Evolutionary conservation across 768 basidiomycete species (phyloP), one percentile per base, ranked within the genome.

Genomic region (Ramaria rubella): DNA sequence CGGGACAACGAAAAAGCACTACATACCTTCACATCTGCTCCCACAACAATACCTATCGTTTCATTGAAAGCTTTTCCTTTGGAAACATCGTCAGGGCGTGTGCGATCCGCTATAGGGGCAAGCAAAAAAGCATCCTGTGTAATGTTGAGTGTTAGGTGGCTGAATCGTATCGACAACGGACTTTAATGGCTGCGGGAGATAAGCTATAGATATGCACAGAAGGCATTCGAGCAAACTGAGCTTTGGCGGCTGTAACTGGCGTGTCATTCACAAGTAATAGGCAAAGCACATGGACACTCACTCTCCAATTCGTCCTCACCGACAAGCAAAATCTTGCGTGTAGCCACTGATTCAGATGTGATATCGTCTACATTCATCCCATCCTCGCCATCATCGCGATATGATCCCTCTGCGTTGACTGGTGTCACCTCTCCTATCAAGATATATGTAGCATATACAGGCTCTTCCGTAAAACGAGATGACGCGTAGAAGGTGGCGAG

Each of bases 201-300:
- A 92, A 65, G 63, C 86, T 81, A 67, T 92, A 91, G 8, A 92
- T 69, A 61, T 87, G 81, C 14, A 83, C 71, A 1, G 79, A 79
- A 59, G 75, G 64, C n/a, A 88, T 61, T 24, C 72, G 75, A 0
- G 65, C 61, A 61, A 84, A 89, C 49, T 76, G 74, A 3, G 73
- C 66, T 66, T 78, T 83, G 0, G 78, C 74, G 54, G 63, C 89
- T 64, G n/a, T 17, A 27, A 46, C 26, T 23, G 30, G 49, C 29
- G 23, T 14, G 57, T 36, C 8, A 49, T 27, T 14, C 56, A 44
- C 21, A 48, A 24, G 4, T 42, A 26, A 36, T 1, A 27, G 44
- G 34, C 40, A 19, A 44, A 40, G 45, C 19, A 31, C 15, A 6
- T 19, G 21, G 33, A n/a, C 36, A 71, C 80, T 56, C 57, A 89